phyloP scores from a whole-genome alignment of 495 filamentous ascomycete species.

The Aspergillus nanangensis region DNA sequence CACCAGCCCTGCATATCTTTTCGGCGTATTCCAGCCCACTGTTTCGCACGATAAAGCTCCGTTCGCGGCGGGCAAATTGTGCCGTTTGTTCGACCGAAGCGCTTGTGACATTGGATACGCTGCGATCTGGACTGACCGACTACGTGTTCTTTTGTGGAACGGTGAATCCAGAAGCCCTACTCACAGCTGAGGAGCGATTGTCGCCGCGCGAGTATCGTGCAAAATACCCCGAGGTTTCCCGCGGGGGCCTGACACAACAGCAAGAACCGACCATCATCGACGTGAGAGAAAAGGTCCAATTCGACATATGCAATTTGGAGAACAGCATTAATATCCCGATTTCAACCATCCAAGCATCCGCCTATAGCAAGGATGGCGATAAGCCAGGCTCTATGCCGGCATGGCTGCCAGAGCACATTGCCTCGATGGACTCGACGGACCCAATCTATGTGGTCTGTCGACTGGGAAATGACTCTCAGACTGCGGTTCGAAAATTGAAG shows the following conservation, averaged over 20 bases:
- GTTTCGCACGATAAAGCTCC: constrained; percentile 71
- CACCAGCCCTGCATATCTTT: constrained; percentile 60
- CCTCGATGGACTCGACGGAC: constrained; percentile 16
- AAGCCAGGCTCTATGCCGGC: constrained; percentile 18
- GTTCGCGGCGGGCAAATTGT: constrained; percentile 61
- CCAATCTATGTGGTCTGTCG: constrained; percentile 78
- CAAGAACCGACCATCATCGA: constrained; percentile 64
- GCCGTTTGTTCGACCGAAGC: constrained; percentile 65
- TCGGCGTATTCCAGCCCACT: constrained; percentile 63
- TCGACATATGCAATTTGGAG: constrained; percentile 65
- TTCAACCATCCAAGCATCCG: constrained; percentile 46
- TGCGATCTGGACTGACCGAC: constrained; percentile 62
- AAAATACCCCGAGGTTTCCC: constrained; percentile 8
- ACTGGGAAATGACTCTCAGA: constrained; percentile 84
- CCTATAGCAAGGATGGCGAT: constrained; percentile 5
- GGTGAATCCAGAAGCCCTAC: constrained; percentile 39
- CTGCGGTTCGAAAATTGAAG: constrained; percentile 66
- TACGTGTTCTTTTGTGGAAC: constrained; percentile 78
- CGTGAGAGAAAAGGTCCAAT: constrained; percentile 79
- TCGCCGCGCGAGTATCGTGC: constrained; percentile 49
- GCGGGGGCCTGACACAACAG: background rate
- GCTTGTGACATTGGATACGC: constrained; percentile 55
- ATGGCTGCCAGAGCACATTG: constrained; percentile 41
- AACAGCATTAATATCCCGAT: constrained; percentile 76
- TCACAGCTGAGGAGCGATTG: constrained; percentile 59